Evolutionary conservation across 208 protist species (phyloP).

Genomic region (Wallacemonas sp.): DNA sequence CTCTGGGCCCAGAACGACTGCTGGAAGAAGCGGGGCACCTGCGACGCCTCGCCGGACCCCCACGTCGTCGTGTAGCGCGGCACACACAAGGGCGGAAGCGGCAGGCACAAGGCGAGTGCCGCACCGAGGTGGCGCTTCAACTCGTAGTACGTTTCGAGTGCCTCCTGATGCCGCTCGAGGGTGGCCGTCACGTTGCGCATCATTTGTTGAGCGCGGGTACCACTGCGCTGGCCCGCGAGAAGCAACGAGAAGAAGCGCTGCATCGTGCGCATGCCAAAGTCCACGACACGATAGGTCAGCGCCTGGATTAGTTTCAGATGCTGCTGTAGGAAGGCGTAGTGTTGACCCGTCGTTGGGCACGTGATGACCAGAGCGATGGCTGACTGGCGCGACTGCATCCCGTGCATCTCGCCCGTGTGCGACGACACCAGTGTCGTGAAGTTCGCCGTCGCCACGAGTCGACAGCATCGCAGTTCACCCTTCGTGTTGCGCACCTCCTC

Average conservation of each 20-base stretch:
- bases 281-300: slow-evolving; percentile 52
- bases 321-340: slow-evolving; percentile 59
- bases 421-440: slow-evolving; percentile 57
- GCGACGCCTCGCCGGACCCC: neutral
- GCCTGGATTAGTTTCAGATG: slow-evolving; percentile 63
- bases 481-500: slow-evolving; percentile 58
- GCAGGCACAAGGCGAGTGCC: slow-evolving; percentile 37
- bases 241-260: slow-evolving; percentile 58
- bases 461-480: slow-evolving; percentile 57
- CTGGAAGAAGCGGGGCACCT: slow-evolving; percentile 1
- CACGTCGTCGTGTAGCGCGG: neutral
- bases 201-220: slow-evolving; percentile 20
- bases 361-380: slow-evolving; percentile 65
- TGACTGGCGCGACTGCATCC: slow-evolving; percentile 55
- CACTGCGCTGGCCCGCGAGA: slow-evolving; percentile 26
- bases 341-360: slow-evolving; percentile 47
- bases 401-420: slow-evolving; percentile 44
- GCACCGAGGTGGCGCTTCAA: slow-evolving; percentile 51
- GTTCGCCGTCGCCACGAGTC: slow-evolving; percentile 50
- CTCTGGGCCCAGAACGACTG: neutral
- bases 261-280: slow-evolving; percentile 69
- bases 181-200: slow-evolving; percentile 25
- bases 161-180: slow-evolving; percentile 43
- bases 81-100: slow-evolving; percentile 28
- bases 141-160: slow-evolving; percentile 38